Conservation (phyloP, 1,284 basidiomycete species). For the Boletellus sp. region DNA sequence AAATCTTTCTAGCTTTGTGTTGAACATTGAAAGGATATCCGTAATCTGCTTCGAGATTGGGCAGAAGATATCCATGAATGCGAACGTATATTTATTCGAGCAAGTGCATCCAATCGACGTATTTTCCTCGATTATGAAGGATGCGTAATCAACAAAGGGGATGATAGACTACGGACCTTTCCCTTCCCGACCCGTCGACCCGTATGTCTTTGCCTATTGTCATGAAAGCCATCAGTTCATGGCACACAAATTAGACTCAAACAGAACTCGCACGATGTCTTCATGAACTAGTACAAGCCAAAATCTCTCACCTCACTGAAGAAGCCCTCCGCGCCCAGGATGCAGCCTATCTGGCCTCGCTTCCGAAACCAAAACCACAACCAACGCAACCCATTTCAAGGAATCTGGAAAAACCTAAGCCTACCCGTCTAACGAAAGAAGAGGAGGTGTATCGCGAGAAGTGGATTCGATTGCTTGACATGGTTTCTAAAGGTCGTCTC, state of each 20-base stretch:
- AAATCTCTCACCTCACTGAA: constrained; percentile 83
- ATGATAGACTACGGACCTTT: constrained; percentile 81
- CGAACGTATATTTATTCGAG: constrained; percentile 87
- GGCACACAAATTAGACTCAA: constrained; percentile 62
- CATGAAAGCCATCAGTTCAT: constrained; percentile 4
- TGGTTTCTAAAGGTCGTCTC: constrained; percentile 82
- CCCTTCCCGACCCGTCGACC: constrained; percentile 93
- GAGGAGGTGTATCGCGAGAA: constrained; percentile 76
- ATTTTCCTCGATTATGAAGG: constrained; percentile 88
- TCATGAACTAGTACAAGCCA: constrained; percentile 82
- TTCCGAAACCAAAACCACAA: constrained; percentile 69
- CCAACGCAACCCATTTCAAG: constrained; percentile 34
- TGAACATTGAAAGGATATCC: constrained; percentile 66
- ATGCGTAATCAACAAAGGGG: constrained; percentile 55
- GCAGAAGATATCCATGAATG: constrained; percentile 76
- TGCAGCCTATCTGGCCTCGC: constrained; percentile 80
- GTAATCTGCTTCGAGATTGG: constrained; percentile 79
- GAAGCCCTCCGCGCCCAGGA: constrained; percentile 83
- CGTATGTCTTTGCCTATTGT: constrained; percentile 45
- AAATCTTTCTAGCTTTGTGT: not conserved
- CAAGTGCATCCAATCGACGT: constrained; percentile 78
- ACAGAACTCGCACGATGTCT: constrained; percentile 88
- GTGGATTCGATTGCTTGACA: constrained; percentile 80
- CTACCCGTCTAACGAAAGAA: constrained; percentile 68
- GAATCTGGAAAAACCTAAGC: constrained; percentile 44